Percentiles rank a stretch among this genome's conserved stretches.
These are phyloP conservation scores for Sordariomycetes sp. DNA, from an alignment of 2,329 filamentous ascomycete species.

Conservation along the genomic window DNA sequence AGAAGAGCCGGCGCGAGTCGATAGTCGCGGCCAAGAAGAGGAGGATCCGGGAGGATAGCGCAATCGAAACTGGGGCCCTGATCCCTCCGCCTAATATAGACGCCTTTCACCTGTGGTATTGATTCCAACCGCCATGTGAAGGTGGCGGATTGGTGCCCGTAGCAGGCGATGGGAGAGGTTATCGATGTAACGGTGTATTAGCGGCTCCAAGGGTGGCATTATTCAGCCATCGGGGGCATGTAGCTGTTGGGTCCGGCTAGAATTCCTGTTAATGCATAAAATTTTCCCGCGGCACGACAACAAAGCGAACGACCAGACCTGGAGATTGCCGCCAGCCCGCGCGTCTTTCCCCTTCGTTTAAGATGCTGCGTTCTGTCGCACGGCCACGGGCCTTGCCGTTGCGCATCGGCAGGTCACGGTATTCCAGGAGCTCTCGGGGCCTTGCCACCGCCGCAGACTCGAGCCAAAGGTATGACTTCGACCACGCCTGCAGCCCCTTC, in stretches of 20 bases:
- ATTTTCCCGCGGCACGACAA: not conserved
- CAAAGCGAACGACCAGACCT: not conserved
- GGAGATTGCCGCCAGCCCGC: not conserved
- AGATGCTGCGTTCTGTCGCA: not conserved
- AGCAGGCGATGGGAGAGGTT: not conserved
- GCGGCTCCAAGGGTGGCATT: not conserved
- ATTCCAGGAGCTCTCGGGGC: not conserved
- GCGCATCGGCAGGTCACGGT: conserved; percentile 1
- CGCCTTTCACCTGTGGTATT: not conserved
- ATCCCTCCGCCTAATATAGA: not conserved
- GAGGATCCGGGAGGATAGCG: not conserved
- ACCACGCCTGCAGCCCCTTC: not conserved
- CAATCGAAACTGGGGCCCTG: not conserved
- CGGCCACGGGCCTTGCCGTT: not conserved
- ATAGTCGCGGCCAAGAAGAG: conserved; percentile 6
- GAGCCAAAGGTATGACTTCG: not conserved
- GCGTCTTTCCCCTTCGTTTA: not conserved
- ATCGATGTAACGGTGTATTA: not conserved
- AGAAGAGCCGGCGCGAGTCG: conserved; percentile 33
- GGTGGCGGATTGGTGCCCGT: not conserved
- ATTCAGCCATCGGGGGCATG: not conserved
- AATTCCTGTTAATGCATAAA: not conserved
- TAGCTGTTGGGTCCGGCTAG: not conserved
- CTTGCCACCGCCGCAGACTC: not conserved
- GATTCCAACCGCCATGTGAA: not conserved